These are phyloP conservation scores for Rhinocladiella similis DNA, from an alignment of 2,329 filamentous ascomycete species.

Conservation along the genomic window DNA sequence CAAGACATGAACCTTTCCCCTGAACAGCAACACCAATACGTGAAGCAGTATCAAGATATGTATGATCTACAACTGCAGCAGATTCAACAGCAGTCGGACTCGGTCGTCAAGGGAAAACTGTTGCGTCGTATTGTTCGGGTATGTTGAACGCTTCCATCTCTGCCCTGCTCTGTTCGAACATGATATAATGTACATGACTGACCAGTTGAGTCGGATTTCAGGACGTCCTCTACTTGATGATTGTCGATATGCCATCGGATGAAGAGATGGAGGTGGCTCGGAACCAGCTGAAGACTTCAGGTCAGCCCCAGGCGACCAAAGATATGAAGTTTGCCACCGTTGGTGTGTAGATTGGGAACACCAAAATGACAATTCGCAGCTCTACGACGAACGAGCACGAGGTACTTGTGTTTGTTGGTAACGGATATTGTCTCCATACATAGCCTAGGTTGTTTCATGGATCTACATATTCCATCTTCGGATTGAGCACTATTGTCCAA, in stretches of 20 bases:
- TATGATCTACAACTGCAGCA: conserved; percentile 10
- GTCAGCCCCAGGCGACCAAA: neutral
- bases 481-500: no score
- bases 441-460: no score
- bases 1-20: conserved; percentile 6
- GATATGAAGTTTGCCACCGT: neutral
- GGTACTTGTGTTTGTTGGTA: no score
- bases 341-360: neutral
- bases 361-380: no score
- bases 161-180: neutral
- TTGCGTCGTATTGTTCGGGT: conserved; percentile 4
- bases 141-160: neutral
- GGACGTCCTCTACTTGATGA: conserved; percentile 27
- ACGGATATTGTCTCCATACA: no score
- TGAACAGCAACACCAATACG: conserved; percentile 4
- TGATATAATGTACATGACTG: no score
- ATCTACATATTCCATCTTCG: no score
- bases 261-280: conserved; percentile 6
- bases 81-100: conserved; percentile 28
- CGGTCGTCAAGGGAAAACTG: conserved; percentile 33
- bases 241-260: conserved; percentile 16
- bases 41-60: conserved; percentile 7
- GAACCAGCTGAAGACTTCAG: neutral
- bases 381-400: no score
- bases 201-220: conserved; percentile 30